A percentile compares a stretch with the other conserved stretches of the same genome.
phyloP scores from a whole-genome alignment of 495 filamentous ascomycete species.

The Bombardia bombarda region DNA sequence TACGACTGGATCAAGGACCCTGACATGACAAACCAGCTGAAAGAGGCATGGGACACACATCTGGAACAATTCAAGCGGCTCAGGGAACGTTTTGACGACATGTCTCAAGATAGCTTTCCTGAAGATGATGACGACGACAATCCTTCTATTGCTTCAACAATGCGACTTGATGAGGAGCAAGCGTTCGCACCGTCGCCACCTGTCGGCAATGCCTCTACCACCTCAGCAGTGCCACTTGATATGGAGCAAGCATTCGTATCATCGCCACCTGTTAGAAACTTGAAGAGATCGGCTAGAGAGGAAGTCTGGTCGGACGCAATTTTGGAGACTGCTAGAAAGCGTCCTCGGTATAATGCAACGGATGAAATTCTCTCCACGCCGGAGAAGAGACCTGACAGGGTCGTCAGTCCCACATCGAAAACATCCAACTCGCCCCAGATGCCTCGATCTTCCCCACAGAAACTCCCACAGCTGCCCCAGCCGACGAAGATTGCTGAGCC shows the following conservation, averaged over 20 bases:
- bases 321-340: too few relatives aligned
- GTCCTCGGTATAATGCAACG: constrained; percentile 9
- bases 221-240: background rate
- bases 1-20: constrained; percentile 29
- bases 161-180: background rate
- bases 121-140: constrained; percentile 19
- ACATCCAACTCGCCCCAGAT: constrained; percentile 2
- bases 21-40: constrained; percentile 26
- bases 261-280: constrained; percentile 19
- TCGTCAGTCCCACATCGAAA: background rate
- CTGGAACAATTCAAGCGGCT: constrained; percentile 24
- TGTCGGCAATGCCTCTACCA: too few relatives aligned
- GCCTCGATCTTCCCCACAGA: constrained; percentile 3
- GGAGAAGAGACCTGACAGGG: background rate
- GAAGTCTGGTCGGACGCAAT: too few relatives aligned
- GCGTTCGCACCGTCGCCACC: background rate
- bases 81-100: constrained; percentile 18
- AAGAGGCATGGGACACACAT: constrained; percentile 23
- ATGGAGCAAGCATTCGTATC: constrained; percentile 2
- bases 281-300: background rate
- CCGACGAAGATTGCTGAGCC: constrained; percentile 20
- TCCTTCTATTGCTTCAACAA: background rate
- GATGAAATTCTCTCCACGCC: constrained; percentile 4
- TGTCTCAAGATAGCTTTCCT: constrained; percentile 5
- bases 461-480: background rate